These are phyloP conservation scores for Morella rubra DNA, from an alignment of 306 rosid genomes.

Conservation along the genomic window DNA sequence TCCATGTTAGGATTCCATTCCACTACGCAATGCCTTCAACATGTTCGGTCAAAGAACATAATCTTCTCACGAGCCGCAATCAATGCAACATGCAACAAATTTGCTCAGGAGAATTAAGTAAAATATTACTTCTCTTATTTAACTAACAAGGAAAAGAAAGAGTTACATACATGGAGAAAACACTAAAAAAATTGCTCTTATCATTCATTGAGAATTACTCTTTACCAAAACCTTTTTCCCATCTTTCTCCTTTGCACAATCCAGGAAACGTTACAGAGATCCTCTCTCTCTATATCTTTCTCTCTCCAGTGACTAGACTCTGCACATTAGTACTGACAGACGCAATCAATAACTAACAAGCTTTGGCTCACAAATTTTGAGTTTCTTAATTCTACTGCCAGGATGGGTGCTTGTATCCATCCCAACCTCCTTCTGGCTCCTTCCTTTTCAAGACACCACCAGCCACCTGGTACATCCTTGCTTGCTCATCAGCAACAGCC, in stretches of 20 bases:
- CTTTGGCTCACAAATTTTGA: conserved; percentile 30
- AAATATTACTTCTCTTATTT: conserved; percentile 12
- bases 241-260: conserved; percentile 28
- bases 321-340: conserved; percentile 32
- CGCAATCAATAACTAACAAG: conserved; percentile 51
- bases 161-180: conserved; percentile 9
- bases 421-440: conserved; percentile 80
- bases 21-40: no score
- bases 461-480: conserved; percentile 50
- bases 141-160: conserved; percentile 5
- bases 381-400: conserved; percentile 47
- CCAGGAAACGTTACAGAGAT: conserved; percentile 25
- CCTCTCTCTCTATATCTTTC: conserved; percentile 13
- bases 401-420: conserved; percentile 56
- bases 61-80: not conserved
- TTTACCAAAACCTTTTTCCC: conserved; percentile 18
- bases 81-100: not conserved
- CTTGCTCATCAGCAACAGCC: conserved; percentile 52
- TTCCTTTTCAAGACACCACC: conserved; percentile 59
- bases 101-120: not conserved
- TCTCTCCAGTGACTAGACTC: conserved; percentile 24
- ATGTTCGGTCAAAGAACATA: no score
- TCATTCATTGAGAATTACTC: conserved; percentile 23
- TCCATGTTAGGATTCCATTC: no score
- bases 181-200: conserved; percentile 11